Percentiles rank a stretch among this genome's conserved stretches.
These are phyloP conservation scores for Stereocaulon alpinum DNA, from an alignment of 495 filamentous ascomycete genomes.

Conservation along the genomic window DNA sequence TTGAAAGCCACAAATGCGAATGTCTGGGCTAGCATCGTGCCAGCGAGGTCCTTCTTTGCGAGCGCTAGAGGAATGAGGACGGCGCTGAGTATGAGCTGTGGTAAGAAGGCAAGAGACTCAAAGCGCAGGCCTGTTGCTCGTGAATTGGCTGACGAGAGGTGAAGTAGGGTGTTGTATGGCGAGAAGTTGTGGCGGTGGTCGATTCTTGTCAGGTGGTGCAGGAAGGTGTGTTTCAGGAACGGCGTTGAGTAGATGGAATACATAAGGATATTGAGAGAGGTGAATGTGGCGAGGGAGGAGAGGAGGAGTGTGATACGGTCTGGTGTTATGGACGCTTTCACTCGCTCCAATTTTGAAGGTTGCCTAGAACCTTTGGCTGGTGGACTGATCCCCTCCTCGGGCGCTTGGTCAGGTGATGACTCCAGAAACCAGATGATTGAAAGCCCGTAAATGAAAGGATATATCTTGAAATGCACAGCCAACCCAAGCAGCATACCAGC, in stretches of 20 bases:
- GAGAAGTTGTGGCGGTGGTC: conserved; percentile 99
- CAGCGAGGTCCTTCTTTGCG: conserved; percentile 73
- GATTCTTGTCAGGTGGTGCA: conserved; percentile 84
- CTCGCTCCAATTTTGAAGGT: conserved; percentile 9
- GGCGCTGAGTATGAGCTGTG: conserved; percentile 70
- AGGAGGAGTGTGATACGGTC: conserved; percentile 51
- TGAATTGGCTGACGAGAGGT: conserved; percentile 55
- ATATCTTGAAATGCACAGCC: conserved; percentile 95
- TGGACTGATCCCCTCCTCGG: neutral
- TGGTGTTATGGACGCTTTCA: conserved; percentile 49
- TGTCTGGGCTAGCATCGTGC: conserved; percentile 95
- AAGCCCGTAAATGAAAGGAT: conserved; percentile 87
- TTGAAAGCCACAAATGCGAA: conserved; percentile 97
- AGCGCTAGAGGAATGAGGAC: conserved; percentile 65
- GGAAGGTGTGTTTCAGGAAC: conserved; percentile 81
- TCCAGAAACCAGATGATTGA: conserved; percentile 87
- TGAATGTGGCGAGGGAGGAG: conserved; percentile 59
- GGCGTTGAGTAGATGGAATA: conserved; percentile 57
- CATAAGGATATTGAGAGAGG: conserved; percentile 64
- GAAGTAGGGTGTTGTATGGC: conserved; percentile 85
- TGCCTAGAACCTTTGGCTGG: neutral
- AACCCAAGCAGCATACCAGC: conserved; percentile 73
- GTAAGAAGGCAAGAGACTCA: conserved; percentile 77
- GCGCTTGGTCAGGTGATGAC: conserved; percentile 15
- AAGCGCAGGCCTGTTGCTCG: conserved; percentile 36